Conservation (phyloP, 1,284 basidiomycete genomes). For the Ceraceosorus guamensis region DNA sequence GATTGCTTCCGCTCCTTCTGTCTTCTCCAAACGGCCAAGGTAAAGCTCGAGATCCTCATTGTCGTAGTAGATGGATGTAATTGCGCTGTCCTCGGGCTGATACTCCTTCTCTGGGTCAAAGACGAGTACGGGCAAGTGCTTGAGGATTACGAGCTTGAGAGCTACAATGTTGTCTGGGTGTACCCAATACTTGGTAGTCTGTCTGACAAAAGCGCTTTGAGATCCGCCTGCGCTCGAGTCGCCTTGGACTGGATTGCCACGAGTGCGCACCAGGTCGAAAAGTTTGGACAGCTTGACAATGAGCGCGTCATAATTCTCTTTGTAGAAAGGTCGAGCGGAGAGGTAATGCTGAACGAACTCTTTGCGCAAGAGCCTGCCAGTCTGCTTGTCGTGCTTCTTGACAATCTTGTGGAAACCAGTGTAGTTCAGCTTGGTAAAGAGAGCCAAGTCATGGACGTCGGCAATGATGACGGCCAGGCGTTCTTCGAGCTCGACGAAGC, state of each 20-base stretch:
- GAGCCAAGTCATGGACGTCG: constrained; percentile 92
- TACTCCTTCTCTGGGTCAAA: constrained; percentile 95
- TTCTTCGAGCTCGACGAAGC: constrained; percentile 83
- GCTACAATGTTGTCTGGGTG: constrained; percentile 70
- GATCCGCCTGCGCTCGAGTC: constrained; percentile 88
- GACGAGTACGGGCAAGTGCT: constrained; percentile 67
- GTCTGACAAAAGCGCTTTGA: constrained; percentile 92
- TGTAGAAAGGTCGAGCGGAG: constrained; percentile 92
- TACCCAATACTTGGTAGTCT: constrained; percentile 99
- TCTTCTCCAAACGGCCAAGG: constrained; percentile 93
- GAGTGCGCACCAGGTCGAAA: constrained; percentile 89
- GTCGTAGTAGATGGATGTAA: constrained; percentile 83
- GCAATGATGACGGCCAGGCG: constrained; percentile 92
- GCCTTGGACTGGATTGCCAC: constrained; percentile 86
- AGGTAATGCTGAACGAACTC: constrained; percentile 79
- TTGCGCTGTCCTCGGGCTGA: constrained; percentile 73
- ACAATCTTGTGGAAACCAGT: constrained; percentile 97
- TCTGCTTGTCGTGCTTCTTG: constrained; percentile 80
- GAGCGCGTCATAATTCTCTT: constrained; percentile 65
- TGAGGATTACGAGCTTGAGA: constrained; percentile 88
- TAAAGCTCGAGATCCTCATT: constrained; percentile 97
- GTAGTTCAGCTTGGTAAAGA: constrained; percentile 85
- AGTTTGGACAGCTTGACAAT: constrained; percentile 94
- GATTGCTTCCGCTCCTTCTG: constrained; percentile 93
- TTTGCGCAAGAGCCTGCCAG: constrained; percentile 56